Conservation (phyloP, 257 asterid species). For the Jasminum sambac region DNA sequence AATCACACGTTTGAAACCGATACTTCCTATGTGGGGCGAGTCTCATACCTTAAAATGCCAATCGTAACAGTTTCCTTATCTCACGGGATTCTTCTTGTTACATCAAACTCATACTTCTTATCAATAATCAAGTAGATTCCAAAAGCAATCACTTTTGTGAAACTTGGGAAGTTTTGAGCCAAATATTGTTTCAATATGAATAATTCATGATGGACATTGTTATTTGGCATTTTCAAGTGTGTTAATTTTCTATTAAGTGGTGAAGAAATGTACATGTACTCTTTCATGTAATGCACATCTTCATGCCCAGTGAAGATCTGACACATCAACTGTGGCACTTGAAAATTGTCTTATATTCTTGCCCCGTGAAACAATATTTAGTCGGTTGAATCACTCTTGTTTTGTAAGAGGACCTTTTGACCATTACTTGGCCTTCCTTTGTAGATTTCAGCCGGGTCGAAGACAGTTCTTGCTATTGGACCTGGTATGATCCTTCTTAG, state of each 20-base stretch:
- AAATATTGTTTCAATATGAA: background rate
- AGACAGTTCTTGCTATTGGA: constrained; percentile 91
- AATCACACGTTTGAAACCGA: too few species aligned
- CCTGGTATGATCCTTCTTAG: constrained; percentile 62
- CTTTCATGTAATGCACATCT: too few species aligned
- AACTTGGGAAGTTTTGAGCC: background rate
- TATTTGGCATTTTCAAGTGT: too few species aligned
- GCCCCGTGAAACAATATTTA: background rate
- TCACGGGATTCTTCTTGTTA: too few species aligned
- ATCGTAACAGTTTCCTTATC: too few species aligned
- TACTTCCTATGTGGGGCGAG: too few species aligned
- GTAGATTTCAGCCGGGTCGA: constrained; percentile 92
- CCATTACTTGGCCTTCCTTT: constrained; percentile 10
- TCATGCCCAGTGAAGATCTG: too few species aligned
- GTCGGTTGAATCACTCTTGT: background rate
- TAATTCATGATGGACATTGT: too few species aligned
- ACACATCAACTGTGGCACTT: too few species aligned
- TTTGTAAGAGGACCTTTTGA: background rate
- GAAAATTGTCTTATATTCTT: background rate
- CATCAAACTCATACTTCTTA: background rate
- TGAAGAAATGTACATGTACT: too few species aligned
- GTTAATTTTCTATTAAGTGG: too few species aligned
- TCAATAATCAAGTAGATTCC: background rate
- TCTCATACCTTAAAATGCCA: too few species aligned
- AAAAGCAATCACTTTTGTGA: background rate